These are phyloP conservation scores for Aphanomyces euteiches DNA, from an alignment of 352 stramenopile genomes.

Conservation along the genomic window DNA sequence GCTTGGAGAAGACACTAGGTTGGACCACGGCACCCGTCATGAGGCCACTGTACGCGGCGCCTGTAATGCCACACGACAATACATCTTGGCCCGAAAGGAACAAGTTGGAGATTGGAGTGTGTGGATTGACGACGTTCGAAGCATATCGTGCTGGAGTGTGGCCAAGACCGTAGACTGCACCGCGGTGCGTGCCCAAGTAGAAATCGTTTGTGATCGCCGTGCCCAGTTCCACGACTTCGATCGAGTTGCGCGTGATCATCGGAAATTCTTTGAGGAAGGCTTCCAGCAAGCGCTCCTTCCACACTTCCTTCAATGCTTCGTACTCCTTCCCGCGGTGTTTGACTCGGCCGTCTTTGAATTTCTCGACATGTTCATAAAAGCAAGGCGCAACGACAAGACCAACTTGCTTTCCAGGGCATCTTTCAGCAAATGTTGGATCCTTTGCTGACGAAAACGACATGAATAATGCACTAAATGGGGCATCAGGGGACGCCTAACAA, in stretches of 20 bases:
- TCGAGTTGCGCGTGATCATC: constrained; percentile 32
- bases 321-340: constrained; percentile 39
- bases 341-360: constrained; percentile 35
- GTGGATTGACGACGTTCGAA: constrained; percentile 6
- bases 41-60: constrained; percentile 21
- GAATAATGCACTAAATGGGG: constrained; percentile 29
- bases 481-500: constrained; percentile 14
- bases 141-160: constrained; percentile 31
- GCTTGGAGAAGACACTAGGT: neutral
- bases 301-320: constrained; percentile 34
- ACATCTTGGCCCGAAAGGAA: constrained; percentile 29
- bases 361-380: constrained; percentile 37
- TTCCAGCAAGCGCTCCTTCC: constrained; percentile 34
- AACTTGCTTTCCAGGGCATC: constrained; percentile 22
- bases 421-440: constrained; percentile 29
- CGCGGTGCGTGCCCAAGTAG: constrained; percentile 40
- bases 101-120: constrained; percentile 27
- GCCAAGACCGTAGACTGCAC: constrained; percentile 41
- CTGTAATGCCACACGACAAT: constrained; percentile 20
- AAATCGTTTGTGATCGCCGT: constrained; percentile 45
- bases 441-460: constrained; percentile 35
- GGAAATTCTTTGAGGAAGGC: constrained; percentile 41
- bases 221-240: constrained; percentile 36
- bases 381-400: constrained; percentile 33
- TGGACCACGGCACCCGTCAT: constrained; percentile 6